These are phyloP conservation scores for Cymodocea nodosa DNA, from an alignment of 116 monocot species.

Conservation along the genomic window DNA sequence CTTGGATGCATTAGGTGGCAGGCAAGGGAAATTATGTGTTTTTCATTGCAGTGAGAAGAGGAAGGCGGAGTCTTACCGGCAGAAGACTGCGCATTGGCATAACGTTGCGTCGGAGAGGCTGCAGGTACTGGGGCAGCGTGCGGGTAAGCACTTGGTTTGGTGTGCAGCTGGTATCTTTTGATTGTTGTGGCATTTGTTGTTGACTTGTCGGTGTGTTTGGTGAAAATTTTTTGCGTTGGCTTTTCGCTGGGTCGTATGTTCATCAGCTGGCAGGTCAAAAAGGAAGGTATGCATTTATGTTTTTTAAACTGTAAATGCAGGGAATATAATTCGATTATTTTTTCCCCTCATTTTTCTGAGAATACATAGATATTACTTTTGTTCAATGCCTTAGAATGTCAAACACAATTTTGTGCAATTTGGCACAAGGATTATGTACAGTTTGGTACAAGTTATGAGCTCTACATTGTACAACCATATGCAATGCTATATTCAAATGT, in stretches of 20 bases:
- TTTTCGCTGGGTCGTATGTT: constrained; percentile 3
- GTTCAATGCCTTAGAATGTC: too few relatives aligned
- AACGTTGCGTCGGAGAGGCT: constrained; percentile 57
- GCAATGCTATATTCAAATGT: too few relatives aligned
- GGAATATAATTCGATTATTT: neutral
- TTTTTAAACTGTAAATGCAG: too few relatives aligned
- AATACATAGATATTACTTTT: too few relatives aligned
- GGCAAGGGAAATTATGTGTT: neutral
- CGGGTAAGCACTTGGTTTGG: constrained; percentile 15
- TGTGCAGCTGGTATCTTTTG: constrained; percentile 1
- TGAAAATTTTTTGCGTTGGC: neutral
- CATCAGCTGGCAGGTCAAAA: constrained; percentile 14
- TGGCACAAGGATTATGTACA: too few relatives aligned
- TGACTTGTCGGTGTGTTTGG: neutral
- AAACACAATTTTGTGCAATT: too few relatives aligned
- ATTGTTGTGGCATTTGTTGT: neutral
- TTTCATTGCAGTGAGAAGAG: constrained; percentile 36
- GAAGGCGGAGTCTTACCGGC: constrained; percentile 58
- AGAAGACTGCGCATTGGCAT: constrained; percentile 84
- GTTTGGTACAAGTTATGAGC: too few relatives aligned
- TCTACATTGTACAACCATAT: too few relatives aligned
- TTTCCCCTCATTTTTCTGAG: neutral
- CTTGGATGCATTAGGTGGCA: too few relatives aligned
- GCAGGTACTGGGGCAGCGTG: constrained; percentile 36
- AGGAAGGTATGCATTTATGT: constrained; percentile 26